Percentiles rank a stretch among this genome's conserved stretches.
These are phyloP conservation scores for Venturia nashicola DNA, from an alignment of 2,329 filamentous ascomycete genomes.

Conservation along the genomic window DNA sequence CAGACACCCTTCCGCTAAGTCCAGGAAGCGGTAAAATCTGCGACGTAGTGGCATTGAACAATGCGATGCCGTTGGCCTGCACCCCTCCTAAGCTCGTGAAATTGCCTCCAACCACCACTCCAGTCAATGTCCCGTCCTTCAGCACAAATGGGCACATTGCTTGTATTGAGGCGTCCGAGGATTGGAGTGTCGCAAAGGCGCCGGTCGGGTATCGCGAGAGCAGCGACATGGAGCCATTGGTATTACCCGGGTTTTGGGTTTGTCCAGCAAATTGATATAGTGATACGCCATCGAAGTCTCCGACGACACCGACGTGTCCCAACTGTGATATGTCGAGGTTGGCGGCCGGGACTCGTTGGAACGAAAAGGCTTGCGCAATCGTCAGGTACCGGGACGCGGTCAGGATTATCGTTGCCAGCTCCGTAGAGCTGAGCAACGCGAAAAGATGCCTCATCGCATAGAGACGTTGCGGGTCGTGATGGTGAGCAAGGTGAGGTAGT, in stretches of 20 bases:
- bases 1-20: slow-evolving; percentile 68
- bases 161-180: slow-evolving; percentile 72
- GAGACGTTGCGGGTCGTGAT: not conserved
- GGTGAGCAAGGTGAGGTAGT: not conserved
- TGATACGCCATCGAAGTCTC: slow-evolving; percentile 85
- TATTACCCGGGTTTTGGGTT: slow-evolving; percentile 48
- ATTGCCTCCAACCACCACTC: slow-evolving; percentile 81
- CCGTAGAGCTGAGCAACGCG: slow-evolving; percentile 9
- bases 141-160: slow-evolving; percentile 73
- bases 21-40: slow-evolving; percentile 65
- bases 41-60: slow-evolving; percentile 64
- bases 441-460: slow-evolving; percentile 10
- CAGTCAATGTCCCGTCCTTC: slow-evolving; percentile 53
- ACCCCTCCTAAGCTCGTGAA: slow-evolving; percentile 80
- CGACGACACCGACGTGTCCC: slow-evolving; percentile 73
- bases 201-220: slow-evolving; percentile 77
- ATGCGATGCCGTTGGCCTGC: slow-evolving; percentile 64
- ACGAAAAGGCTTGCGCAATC: slow-evolving; percentile 29
- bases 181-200: slow-evolving; percentile 59
- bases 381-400: slow-evolving; percentile 16
- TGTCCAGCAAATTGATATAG: slow-evolving; percentile 79
- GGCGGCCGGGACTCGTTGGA: slow-evolving; percentile 50
- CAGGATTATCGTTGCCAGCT: slow-evolving; percentile 19
- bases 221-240: slow-evolving; percentile 71
- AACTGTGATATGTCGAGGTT: slow-evolving; percentile 69